These are phyloP conservation scores for Mediolabrus comicus DNA, from an alignment of 108 stramenopile species.

Conservation along the genomic window DNA sequence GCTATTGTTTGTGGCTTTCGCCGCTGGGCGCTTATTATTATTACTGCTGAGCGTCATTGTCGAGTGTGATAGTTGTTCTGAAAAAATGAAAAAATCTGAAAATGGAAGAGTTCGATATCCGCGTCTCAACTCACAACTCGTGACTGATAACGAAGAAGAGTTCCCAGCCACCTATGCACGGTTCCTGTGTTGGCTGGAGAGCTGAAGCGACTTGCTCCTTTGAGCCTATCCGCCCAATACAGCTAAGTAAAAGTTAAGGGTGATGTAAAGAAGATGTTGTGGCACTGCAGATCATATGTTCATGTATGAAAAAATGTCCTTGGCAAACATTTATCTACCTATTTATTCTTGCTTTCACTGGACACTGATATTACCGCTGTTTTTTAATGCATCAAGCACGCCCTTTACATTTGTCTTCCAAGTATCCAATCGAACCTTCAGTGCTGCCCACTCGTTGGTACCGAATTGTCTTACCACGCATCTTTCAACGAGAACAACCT, in stretches of 20 bases:
- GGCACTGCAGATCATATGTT: neutral
- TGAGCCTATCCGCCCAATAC: no score
- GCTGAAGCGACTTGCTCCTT: no score
- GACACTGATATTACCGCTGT: constrained; percentile 20
- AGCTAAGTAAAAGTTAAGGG: no score
- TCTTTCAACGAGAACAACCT: constrained; percentile 81
- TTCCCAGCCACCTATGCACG: no score
- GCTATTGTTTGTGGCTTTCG: neutral
- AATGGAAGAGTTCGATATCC: neutral
- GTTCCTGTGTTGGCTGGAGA: no score
- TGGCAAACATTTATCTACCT: neutral
- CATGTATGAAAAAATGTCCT: neutral
- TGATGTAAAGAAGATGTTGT: no score
- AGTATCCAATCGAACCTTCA: constrained; percentile 65
- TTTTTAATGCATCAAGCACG: constrained; percentile 44
- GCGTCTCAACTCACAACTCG: no score
- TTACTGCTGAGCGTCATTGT: neutral
- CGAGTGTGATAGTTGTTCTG: neutral
- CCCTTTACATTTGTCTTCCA: constrained; percentile 39
- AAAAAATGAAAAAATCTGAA: no score
- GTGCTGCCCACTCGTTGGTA: constrained; percentile 76
- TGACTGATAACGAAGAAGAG: no score
- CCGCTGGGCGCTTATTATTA: neutral
- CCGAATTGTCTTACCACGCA: constrained; percentile 80
- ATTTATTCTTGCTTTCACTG: neutral